Percentiles rank a stretch among this genome's conserved stretches.
These are phyloP conservation scores for Exobasidium rhododendri DNA, from an alignment of 1,284 basidiomycete genomes.

Conservation along the genomic window DNA sequence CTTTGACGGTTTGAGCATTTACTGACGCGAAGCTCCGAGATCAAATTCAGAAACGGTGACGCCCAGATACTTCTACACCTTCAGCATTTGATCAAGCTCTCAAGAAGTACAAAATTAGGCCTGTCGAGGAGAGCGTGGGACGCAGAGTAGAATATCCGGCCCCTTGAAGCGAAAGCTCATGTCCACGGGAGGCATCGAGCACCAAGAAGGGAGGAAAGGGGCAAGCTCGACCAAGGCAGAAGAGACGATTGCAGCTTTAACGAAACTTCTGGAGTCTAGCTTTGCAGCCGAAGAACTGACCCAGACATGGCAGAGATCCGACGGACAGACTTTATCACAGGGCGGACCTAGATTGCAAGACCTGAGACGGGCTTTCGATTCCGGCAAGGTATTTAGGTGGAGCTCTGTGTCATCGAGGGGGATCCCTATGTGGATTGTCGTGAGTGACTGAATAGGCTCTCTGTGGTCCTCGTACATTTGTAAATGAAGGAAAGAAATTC, in stretches of 20 bases:
- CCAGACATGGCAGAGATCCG: neutral
- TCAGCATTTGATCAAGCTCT: no score
- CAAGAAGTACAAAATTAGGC: no score
- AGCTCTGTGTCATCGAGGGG: neutral
- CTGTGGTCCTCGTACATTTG: neutral
- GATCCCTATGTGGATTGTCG: slow-evolving; percentile 9
- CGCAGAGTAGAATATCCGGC: no score
- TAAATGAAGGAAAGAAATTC: neutral
- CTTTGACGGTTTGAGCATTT: no score
- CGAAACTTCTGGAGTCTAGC: neutral
- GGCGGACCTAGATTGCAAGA: slow-evolving; percentile 1
- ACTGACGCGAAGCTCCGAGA: no score
- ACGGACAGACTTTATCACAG: neutral
- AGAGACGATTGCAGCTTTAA: neutral
- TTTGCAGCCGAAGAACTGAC: slow-evolving; percentile 3
- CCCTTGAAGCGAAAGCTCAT: no score
- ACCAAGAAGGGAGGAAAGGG: no score
- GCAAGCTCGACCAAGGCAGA: slow-evolving; percentile 6
- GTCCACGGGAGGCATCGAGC: no score
- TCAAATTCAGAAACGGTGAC: no score
- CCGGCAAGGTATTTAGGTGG: neutral
- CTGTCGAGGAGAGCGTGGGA: no score
- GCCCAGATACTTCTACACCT: no score
- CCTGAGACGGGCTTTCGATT: neutral
- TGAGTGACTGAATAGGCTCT: slow-evolving; percentile 1